A percentile compares a stretch with the other conserved stretches of the same genome.
Evolutionary conservation across 2,329 filamentous ascomycete genomes (phyloP).

Genomic region (Colletotrichum sp.): DNA sequence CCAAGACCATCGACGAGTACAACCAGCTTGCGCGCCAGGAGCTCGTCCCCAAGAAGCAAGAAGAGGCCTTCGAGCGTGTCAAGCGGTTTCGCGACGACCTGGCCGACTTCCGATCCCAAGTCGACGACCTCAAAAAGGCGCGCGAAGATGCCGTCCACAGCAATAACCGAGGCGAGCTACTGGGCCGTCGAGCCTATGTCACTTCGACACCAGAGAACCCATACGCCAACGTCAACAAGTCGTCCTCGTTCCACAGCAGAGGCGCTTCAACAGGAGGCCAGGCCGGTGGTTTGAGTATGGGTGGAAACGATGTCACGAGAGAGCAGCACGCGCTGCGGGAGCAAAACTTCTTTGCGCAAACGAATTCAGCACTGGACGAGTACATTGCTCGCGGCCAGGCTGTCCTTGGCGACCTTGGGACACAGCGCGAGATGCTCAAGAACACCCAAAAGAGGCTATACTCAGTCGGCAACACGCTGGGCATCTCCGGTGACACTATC

Average conservation of each 20-base stretch:
- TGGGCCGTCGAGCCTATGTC: conserved; percentile 85
- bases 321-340: conserved; percentile 88
- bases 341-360: conserved; percentile 83
- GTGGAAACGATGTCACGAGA: conserved; percentile 68
- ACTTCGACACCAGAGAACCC: conserved; percentile 87
- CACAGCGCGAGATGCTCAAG: conserved; percentile 95
- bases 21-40: conserved; percentile 84
- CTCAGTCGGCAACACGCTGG: conserved; percentile 90
- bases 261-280: conserved; percentile 43
- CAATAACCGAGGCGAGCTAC: conserved; percentile 77
- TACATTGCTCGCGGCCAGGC: conserved; percentile 91
- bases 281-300: conserved; percentile 46
- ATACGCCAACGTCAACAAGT: conserved; percentile 67
- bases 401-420: conserved; percentile 84
- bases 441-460: conserved; percentile 91
- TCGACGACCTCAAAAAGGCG: conserved; percentile 78
- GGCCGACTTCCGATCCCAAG: conserved; percentile 76
- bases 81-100: conserved; percentile 87
- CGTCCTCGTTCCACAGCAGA: conserved; percentile 42
- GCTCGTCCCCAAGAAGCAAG: conserved; percentile 87
- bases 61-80: conserved; percentile 86
- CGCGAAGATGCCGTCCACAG: conserved; percentile 75
- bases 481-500: conserved; percentile 94
- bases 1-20: conserved; percentile 93
- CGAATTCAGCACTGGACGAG: conserved; percentile 87